Conservation (phyloP, 2,329 filamentous ascomycete species). For the Pseudogymnoascus sp. region DNA sequence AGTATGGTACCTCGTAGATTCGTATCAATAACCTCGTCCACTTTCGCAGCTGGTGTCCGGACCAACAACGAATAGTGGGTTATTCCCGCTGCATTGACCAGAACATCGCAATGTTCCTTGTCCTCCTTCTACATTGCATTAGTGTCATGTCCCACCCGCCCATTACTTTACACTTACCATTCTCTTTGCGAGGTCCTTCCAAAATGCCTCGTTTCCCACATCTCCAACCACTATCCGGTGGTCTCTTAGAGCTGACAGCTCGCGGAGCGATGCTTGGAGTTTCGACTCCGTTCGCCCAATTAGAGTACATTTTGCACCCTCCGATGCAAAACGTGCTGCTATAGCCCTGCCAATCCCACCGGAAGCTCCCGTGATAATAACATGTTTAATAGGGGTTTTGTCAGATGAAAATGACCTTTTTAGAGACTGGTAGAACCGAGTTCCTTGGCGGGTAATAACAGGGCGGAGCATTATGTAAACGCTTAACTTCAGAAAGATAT, state of each 20-base stretch:
- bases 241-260: neutral
- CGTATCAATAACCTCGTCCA: slow-evolving; percentile 53
- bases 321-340: slow-evolving; percentile 53
- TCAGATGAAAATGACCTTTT: neutral
- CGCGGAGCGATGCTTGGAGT: slow-evolving; percentile 63
- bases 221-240: slow-evolving; percentile 24
- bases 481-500: neutral
- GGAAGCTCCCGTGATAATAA: slow-evolving; percentile 60
- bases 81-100: slow-evolving; percentile 75
- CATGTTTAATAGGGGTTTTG: slow-evolving; percentile 23
- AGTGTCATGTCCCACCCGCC: neutral
- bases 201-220: slow-evolving; percentile 22
- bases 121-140: neutral
- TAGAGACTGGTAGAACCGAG: neutral
- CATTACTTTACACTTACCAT: slow-evolving; percentile 15
- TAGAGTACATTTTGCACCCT: slow-evolving; percentile 53
- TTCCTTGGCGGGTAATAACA: neutral
- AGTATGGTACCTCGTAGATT: slow-evolving; percentile 63
- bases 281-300: slow-evolving; percentile 50
- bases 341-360: slow-evolving; percentile 64
- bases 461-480: neutral
- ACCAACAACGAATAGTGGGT: slow-evolving; percentile 58
- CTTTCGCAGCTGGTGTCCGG: slow-evolving; percentile 39
- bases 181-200: slow-evolving; percentile 19
- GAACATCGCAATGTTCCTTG: slow-evolving; percentile 40